Conservation (phyloP, 1,139 yeast species). For the Pneumocystis canis region DNA sequence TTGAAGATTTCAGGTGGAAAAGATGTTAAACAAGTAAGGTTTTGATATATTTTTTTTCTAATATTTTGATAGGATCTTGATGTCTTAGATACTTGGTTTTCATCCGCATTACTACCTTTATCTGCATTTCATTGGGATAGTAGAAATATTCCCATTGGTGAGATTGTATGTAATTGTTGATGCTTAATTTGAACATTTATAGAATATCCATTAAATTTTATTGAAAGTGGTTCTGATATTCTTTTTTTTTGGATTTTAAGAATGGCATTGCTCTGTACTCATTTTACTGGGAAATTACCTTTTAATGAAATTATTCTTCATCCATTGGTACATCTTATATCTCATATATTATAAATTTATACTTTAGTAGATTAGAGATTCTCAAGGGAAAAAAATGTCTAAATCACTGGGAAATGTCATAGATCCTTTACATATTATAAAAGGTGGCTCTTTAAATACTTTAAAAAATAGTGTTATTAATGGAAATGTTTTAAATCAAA, state of each 20-base stretch:
- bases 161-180: not conserved
- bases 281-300: constrained; percentile 8
- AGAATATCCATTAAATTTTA: constrained; percentile 5
- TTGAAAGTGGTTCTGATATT: constrained; percentile 14
- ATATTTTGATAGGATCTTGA: constrained; percentile 1
- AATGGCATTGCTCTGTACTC: constrained; percentile 13
- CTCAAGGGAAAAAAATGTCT: constrained; percentile 14
- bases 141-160: constrained; percentile 2
- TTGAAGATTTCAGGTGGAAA: constrained; percentile 3
- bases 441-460: constrained; percentile 5
- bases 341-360: not conserved
- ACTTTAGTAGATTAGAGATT: constrained; percentile 4
- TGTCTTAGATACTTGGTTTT: constrained; percentile 14
- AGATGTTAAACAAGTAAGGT: constrained; percentile 7
- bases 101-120: constrained; percentile 12
- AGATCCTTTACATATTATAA: constrained; percentile 11
- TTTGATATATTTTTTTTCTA: not conserved
- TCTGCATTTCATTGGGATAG: constrained; percentile 11
- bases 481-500: constrained; percentile 3
- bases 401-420: constrained; percentile 14
- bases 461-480: not conserved
- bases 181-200: not conserved
- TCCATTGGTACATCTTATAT: constrained; percentile 6
- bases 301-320: constrained; percentile 12
- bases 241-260: constrained; percentile 14